phyloP scores from a whole-genome alignment of 2,329 filamentous ascomycete species.

The Fusarium palustre region DNA sequence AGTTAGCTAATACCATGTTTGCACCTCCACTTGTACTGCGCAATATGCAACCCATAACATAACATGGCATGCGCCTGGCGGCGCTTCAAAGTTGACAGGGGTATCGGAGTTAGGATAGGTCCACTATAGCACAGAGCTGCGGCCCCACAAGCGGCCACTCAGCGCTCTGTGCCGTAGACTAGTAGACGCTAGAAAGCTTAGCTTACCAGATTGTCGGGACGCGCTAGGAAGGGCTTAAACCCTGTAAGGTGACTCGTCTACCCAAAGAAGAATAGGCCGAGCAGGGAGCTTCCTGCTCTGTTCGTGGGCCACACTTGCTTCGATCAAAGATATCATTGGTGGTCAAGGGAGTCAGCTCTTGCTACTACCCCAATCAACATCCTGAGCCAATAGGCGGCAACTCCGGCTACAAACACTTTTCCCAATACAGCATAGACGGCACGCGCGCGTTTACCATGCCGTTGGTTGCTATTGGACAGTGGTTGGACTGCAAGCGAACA shows the following conservation, averaged over 20 bases:
- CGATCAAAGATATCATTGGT: conserved; percentile 37
- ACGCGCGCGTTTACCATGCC: conserved; percentile 50
- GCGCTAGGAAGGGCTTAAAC: conserved; percentile 47
- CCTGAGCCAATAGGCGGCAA: conserved; percentile 45
- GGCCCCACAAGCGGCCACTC: conserved; percentile 47
- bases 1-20: conserved; percentile 28
- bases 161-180: conserved; percentile 37
- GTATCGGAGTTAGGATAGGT: conserved; percentile 30
- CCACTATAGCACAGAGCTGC: conserved; percentile 26
- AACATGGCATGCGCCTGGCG: conserved; percentile 31
- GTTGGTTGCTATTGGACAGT: conserved; percentile 48
- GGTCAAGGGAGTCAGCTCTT: conserved; percentile 7
- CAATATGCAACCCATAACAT: conserved; percentile 41
- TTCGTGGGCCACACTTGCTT: not conserved
- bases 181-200: conserved; percentile 40
- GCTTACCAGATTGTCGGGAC: conserved; percentile 54
- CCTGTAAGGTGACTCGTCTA: conserved; percentile 21
- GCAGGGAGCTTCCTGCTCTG: conserved; percentile 25
- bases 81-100: conserved; percentile 42
- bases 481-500: conserved; percentile 48
- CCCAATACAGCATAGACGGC: conserved; percentile 32
- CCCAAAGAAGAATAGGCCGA: conserved; percentile 13
- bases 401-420: conserved; percentile 39
- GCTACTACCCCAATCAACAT: not conserved
- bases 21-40: conserved; percentile 28